Conservation (phyloP, 768 basidiomycete genomes). For the Mrakia frigida region DNA sequence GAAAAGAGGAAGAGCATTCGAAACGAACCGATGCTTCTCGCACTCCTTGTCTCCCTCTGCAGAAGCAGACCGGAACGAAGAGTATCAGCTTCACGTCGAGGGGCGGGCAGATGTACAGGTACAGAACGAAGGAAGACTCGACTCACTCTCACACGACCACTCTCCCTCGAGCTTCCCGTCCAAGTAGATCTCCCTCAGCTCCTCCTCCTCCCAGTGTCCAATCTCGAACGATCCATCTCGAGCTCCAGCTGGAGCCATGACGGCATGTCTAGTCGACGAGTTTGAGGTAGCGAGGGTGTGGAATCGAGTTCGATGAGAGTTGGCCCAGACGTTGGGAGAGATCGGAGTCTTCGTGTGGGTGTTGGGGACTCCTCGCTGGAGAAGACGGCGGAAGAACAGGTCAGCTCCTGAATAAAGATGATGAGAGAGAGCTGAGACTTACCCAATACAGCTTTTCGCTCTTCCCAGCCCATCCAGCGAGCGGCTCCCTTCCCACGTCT, state of each 20-base stretch:
- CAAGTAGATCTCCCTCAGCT: constrained; percentile 43
- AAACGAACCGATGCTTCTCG: constrained; percentile 14
- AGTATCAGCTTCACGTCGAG: not conserved
- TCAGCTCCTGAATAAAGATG: not conserved
- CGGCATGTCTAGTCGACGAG: constrained; percentile 35
- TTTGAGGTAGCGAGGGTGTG: constrained; percentile 43
- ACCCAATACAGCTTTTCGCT: constrained; percentile 44
- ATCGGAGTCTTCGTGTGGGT: constrained; percentile 40
- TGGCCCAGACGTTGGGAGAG: constrained; percentile 39
- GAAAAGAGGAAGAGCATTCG: not conserved
- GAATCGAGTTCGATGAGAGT: constrained; percentile 43
- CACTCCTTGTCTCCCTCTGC: constrained; percentile 21
- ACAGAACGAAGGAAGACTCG: too few relatives aligned
- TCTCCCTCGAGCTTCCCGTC: constrained; percentile 44
- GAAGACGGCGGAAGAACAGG: too few relatives aligned
- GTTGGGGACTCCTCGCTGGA: constrained; percentile 43
- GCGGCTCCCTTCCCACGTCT: constrained; percentile 43
- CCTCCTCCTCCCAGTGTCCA: constrained; percentile 33
- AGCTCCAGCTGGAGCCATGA: constrained; percentile 40
- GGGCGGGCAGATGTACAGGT: not conserved
- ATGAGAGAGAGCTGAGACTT: not conserved
- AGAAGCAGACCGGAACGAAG: too few relatives aligned
- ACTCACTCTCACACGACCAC: constrained; percentile 42
- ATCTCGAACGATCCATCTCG: constrained; percentile 40
- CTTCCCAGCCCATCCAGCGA: constrained; percentile 41